Percentiles rank a stretch among this genome's conserved stretches.
Conservation (phyloP, 257 asterid species). For the Solanum bulbocastanum region DNA sequence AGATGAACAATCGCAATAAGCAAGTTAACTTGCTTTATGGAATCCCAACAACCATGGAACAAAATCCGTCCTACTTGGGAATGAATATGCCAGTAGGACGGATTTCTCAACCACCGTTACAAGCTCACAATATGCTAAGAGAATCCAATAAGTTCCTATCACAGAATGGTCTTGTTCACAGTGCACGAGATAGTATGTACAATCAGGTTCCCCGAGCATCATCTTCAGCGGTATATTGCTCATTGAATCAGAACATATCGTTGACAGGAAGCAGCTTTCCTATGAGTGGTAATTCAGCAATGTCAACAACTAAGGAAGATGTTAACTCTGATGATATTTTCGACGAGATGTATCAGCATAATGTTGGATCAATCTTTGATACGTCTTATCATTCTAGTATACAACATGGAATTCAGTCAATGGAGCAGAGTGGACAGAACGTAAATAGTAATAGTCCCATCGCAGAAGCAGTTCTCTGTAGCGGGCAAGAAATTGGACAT, state of each 20-base stretch:
- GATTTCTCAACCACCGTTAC: constrained; percentile 40
- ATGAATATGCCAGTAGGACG: constrained; percentile 32
- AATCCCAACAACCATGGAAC: constrained; percentile 65
- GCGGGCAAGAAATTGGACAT: constrained; percentile 10
- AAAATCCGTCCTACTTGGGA: constrained; percentile 49
- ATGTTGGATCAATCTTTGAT: constrained; percentile 28
- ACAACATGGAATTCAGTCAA: constrained; percentile 24
- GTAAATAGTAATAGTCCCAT: not conserved
- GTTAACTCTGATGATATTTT: constrained; percentile 24
- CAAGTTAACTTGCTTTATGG: constrained; percentile 70
- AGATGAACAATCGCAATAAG: constrained; percentile 23
- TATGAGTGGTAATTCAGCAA: constrained; percentile 23
- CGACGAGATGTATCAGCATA: constrained; percentile 27
- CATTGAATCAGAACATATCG: constrained; percentile 28
- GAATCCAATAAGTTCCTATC: constrained; percentile 23
- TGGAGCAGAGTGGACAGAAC: constrained; percentile 24
- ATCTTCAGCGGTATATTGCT: constrained; percentile 32
- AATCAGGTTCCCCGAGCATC: constrained; percentile 27
- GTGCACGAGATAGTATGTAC: constrained; percentile 17
- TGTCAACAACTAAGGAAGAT: constrained; percentile 30
- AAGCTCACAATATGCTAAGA: constrained; percentile 24
- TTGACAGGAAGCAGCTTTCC: constrained; percentile 20
- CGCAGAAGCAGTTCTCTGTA: constrained; percentile 9
- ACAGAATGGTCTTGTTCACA: constrained; percentile 22
- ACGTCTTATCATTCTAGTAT: constrained; percentile 18